Evolutionary conservation across 192 early-diverging fungal species (phyloP).

Genomic region (Polychytrium aggregatum): DNA sequence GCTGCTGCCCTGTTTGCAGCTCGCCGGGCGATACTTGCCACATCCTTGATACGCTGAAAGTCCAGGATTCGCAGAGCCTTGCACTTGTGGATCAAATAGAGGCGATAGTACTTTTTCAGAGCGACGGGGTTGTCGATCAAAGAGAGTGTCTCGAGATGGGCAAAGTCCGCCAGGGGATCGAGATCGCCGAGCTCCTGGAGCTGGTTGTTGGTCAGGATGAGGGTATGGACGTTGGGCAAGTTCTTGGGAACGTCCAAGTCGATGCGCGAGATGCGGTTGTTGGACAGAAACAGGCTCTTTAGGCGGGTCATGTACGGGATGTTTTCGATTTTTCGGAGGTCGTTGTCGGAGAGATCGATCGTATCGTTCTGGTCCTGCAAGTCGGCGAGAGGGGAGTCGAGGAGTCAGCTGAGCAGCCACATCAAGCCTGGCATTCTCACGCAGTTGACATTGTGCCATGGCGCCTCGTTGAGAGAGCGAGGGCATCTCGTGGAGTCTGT

Average conservation of each 20-base stretch:
- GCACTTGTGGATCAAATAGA: conserved; percentile 65
- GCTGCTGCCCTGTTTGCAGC: too few relatives aligned
- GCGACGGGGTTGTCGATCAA: conserved; percentile 83
- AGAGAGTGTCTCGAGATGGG: conserved; percentile 46
- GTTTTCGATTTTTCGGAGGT: conserved; percentile 70
- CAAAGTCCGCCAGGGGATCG: conserved; percentile 49
- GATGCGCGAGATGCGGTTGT: conserved; percentile 82
- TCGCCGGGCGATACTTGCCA: conserved; percentile 38
- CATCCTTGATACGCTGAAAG: conserved; percentile 64
- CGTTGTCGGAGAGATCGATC: conserved; percentile 89
- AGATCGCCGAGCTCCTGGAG: conserved; percentile 77
- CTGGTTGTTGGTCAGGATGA: conserved; percentile 82
- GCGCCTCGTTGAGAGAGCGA: not conserved
- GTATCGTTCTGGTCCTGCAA: conserved; percentile 78
- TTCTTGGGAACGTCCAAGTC: conserved; percentile 51
- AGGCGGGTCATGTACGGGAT: conserved; percentile 77
- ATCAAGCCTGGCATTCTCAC: not conserved
- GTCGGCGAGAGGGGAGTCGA: not conserved
- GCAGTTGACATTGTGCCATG: conserved; percentile 1
- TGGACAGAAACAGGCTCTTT: conserved; percentile 59
- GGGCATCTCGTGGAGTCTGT: conserved; percentile 1
- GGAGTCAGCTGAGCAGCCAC: conserved; percentile 1
- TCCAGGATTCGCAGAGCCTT: conserved; percentile 73
- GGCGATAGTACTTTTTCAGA: conserved; percentile 69
- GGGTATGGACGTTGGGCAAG: conserved; percentile 64